Evolutionary conservation across 2,329 filamentous ascomycete genomes (phyloP), one percentile per base, ranked within the genome.

Genomic region (Cadophora sp.): DNA sequence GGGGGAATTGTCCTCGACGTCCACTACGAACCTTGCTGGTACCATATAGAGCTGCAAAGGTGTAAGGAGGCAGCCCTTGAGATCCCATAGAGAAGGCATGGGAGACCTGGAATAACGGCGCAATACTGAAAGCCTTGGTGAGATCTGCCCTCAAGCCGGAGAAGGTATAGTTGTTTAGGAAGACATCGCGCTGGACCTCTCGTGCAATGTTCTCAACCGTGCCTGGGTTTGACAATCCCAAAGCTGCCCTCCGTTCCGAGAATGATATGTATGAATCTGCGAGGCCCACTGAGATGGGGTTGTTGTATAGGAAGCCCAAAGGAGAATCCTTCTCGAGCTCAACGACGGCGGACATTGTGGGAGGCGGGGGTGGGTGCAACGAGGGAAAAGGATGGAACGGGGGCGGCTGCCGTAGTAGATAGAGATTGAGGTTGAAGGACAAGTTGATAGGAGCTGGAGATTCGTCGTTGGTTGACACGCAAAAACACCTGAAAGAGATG

Each of bases 141-240:
- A 98, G 85, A 81, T 99, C 96, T 80, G 95, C 96, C 79, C 95
- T 92, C 80, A 99, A 87, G 76, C 96, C 96, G 53, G 93, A 92
- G 85, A 99, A 98, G 89, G 96, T 96, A 81, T 93, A 92, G 85
- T 97, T 97, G 83, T 91, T 96, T 77, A 97, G 89, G 79, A 98
- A 91, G 75, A 97, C 94, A 87, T 97, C 94, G 82, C 94, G 94
- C 83, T 96, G 91, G 70, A 97, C 94, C 84, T 99, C 96, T 79
- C 91, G 90, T 74, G 91, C 88, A 79, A 97, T 90, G 78, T 89
- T 90, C 82, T 99, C 96, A 73, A 97, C 90, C 62, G 92, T 94
- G 76, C 96, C 96, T 48, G 96, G 96, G 82, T 98, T 98, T 73
- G 90, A 86, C 74, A 99, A 85, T 70, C 94, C 95, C 72, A 99